Evolutionary conservation across 495 filamentous ascomycete genomes (phyloP).

Genomic region (Trichocladium antarcticum): DNA sequence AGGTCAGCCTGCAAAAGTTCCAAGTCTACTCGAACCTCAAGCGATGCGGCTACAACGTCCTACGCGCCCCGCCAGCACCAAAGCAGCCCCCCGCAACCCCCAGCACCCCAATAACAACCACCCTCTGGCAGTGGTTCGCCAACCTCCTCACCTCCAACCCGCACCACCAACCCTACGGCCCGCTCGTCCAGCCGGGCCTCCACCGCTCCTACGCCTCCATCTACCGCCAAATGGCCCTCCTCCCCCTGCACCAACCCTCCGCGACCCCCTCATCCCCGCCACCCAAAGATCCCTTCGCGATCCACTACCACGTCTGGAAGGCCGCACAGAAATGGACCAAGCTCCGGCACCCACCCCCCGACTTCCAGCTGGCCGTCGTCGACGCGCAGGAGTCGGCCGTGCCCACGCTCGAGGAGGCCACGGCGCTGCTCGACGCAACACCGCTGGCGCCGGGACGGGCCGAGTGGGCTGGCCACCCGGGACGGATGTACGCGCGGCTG

Average conservation of each 20-base stretch:
- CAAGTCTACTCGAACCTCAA: conserved; percentile 76
- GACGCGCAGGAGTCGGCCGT: conserved; percentile 59
- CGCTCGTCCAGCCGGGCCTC: conserved; percentile 60
- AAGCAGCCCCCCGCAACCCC: background rate
- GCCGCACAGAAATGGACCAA: conserved; percentile 56
- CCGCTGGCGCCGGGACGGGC: conserved; percentile 51
- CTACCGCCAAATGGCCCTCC: conserved; percentile 62
- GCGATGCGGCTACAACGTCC: conserved; percentile 69
- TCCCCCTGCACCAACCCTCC: conserved; percentile 53
- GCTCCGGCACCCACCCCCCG: conserved; percentile 57
- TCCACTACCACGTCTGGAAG: conserved; percentile 74
- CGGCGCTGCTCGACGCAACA: conserved; percentile 53
- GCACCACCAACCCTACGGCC: conserved; percentile 40
- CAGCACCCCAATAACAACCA: conserved; percentile 1
- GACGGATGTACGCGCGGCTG: conserved; percentile 50
- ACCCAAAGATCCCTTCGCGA: conserved; percentile 47
- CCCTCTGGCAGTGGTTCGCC: conserved; percentile 35
- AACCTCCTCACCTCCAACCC: conserved; percentile 22
- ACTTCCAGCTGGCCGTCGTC: conserved; percentile 72
- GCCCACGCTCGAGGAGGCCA: conserved; percentile 61
- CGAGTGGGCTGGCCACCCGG: conserved; percentile 36
- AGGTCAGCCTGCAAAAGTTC: conserved; percentile 64
- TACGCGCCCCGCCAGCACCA: conserved; percentile 45
- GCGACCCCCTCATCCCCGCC: conserved; percentile 14
- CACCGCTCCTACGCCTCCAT: conserved; percentile 72